phyloP scores from a whole-genome alignment of 176 grass and related monocot species.

The Aegilops umbellulata region DNA sequence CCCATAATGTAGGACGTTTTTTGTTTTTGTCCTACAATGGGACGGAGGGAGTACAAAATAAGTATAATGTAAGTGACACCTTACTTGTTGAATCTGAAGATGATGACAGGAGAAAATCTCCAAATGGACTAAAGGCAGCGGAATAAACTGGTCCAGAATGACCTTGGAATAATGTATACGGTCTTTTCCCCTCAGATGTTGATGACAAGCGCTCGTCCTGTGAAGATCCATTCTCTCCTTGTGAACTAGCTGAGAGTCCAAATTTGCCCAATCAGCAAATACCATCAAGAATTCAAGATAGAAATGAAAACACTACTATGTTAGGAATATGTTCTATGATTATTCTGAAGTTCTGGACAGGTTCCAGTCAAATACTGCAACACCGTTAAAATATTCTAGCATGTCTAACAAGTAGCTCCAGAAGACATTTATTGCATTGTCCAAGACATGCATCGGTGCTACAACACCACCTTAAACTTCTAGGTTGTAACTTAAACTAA shows the following conservation, averaged over 20 bases:
- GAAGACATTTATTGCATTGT: conserved; percentile 3
- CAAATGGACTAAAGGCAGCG: conserved; percentile 77
- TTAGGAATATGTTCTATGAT: not conserved
- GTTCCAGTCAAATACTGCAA: not conserved
- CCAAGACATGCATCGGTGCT: not conserved
- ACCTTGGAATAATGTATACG: conserved; percentile 84
- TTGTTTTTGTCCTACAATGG: no score
- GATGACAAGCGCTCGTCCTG: conserved; percentile 48
- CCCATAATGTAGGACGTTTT: no score
- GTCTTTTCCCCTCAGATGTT: conserved; percentile 53
- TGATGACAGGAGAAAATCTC: conserved; percentile 85
- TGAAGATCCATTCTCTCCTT: conserved; percentile 65
- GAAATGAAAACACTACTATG: conserved; percentile 14
- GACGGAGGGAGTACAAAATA: not conserved
- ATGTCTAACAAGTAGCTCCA: not conserved
- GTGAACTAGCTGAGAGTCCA: conserved; percentile 49
- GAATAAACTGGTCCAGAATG: conserved; percentile 97
- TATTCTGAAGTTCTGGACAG: conserved; percentile 5
- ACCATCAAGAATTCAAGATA: not conserved
- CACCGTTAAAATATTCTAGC: not conserved
- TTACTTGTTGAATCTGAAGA: conserved; percentile 98
- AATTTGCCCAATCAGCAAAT: conserved; percentile 29
- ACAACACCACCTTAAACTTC: conserved; percentile 5
- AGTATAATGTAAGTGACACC: conserved; percentile 3
- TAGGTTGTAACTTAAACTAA: not conserved